A percentile compares a stretch with the other conserved stretches of the same genome.
These are phyloP conservation scores for Aspergillus fijiensis DNA, from an alignment of 2,329 filamentous ascomycete species.

Conservation along the genomic window DNA sequence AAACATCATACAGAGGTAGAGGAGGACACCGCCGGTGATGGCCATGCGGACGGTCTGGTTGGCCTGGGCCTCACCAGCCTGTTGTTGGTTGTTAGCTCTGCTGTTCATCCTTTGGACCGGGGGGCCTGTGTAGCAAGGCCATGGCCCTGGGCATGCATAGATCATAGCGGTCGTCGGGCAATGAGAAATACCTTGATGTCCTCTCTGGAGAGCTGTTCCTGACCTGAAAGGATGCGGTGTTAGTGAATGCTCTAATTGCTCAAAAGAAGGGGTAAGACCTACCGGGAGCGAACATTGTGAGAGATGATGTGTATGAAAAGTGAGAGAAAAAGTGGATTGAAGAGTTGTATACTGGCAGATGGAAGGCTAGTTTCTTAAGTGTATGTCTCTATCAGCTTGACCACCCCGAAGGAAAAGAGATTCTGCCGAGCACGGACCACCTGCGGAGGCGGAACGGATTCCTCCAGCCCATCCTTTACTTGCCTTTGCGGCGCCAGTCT, in stretches of 20 bases:
- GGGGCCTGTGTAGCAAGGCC: too few species aligned
- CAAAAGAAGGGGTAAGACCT: not conserved
- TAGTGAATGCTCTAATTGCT: not conserved
- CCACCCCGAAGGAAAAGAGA: constrained; percentile 21
- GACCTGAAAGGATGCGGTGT: constrained; percentile 27
- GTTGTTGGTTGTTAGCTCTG: constrained; percentile 11
- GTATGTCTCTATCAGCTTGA: not conserved
- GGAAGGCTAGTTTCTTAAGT: not conserved
- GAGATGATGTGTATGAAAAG: constrained; percentile 4
- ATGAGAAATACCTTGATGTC: constrained; percentile 42
- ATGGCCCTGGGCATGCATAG: too few species aligned
- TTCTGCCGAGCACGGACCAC: constrained; percentile 25
- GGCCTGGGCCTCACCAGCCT: constrained; percentile 56
- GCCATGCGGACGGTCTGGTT: constrained; percentile 55
- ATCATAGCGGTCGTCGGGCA: not conserved
- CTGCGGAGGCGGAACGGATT: constrained; percentile 20
- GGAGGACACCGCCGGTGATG: constrained; percentile 53
- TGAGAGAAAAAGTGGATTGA: constrained; percentile 4
- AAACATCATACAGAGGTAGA: constrained; percentile 62
- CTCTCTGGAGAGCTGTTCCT: constrained; percentile 48
- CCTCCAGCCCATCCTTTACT: not conserved
- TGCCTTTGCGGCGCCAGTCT: not conserved
- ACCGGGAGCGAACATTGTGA: constrained; percentile 39
- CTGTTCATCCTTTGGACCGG: not conserved
- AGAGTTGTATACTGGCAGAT: not conserved